Base-by-base conservation (phyloP, 2,329 filamentous ascomycete genomes). In the Fusarium incarnatum region DNA sequence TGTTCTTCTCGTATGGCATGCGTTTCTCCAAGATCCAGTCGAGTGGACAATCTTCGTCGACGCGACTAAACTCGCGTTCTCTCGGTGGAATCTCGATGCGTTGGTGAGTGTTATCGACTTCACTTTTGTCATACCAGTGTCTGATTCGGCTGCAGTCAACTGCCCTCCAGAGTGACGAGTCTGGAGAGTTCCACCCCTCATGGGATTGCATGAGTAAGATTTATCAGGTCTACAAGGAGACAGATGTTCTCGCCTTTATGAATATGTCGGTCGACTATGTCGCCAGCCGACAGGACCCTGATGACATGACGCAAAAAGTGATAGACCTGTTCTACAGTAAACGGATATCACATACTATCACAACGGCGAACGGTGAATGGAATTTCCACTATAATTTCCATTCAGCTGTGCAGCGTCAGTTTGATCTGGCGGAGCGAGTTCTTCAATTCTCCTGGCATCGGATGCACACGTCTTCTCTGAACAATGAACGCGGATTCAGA, bases 361-460 rank as follows among this genome's bases (percentile, higher is more conserved):
- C 15, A 18, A 49, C 62, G 2, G 42, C 28, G 6, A 22, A 28
- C 6, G 50, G 41, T 16, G 20, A 25, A 11, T 27, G 47, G 22
- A 47, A 18, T 12, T 53, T 63, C n/a, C 13, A 13, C 6, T 70
- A 66, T 20, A 42, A 67, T 46, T 65, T 72, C 11, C 68, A 71
- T 12, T 41, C 25, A 5, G 52, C 56, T 15, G 52, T 64, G 5
- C 55, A 68, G 18, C 48, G 50, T 11, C 69, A 74, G 13, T 44
- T 74, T 2, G 27, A 56, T 6, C 61, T 73, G n/a, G 65, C 57
- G 15, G 54, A 49, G 7, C 37, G 20, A 18, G n/a, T 67, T 11
- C 23, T 67, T 12, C 28, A 58, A 3, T 67, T 63, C 48, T 74
- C 71, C 2, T 72, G 60, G 70, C 71, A 74, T 47, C 70, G 60